Conservation (phyloP, 1,284 basidiomycete species). For the Cystobasidium slooffiae region DNA sequence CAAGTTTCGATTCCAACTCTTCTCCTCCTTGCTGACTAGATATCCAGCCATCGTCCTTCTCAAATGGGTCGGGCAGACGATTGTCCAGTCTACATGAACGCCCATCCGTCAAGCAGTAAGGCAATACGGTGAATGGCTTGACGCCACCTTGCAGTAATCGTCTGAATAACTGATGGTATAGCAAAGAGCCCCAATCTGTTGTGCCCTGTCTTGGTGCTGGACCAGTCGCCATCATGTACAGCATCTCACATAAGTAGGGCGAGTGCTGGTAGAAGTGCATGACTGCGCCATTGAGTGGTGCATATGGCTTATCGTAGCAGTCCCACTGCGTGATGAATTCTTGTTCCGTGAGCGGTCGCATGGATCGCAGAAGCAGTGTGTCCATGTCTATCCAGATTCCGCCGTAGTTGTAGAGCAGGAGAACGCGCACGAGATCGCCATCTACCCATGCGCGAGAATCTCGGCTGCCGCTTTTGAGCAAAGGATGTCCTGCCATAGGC, state of each 20-base stretch:
- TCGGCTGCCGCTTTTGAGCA: constrained; percentile 61
- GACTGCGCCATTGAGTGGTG: constrained; percentile 84
- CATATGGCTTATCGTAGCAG: constrained; percentile 88
- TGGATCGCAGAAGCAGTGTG: constrained; percentile 78
- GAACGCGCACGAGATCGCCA: constrained; percentile 80
- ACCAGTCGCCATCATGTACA: constrained; percentile 80
- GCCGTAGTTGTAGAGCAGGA: constrained; percentile 85
- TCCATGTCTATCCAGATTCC: constrained; percentile 97
- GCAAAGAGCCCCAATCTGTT: constrained; percentile 87
- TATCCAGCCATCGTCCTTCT: constrained; percentile 62
- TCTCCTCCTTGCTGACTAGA: constrained; percentile 61
- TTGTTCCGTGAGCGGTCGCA: constrained; percentile 79
- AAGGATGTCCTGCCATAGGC: constrained; percentile 67
- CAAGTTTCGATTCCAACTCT: constrained; percentile 69
- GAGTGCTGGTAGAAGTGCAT: constrained; percentile 87
- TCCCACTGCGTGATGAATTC: constrained; percentile 94
- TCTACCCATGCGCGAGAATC: constrained; percentile 90
- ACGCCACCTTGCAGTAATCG: constrained; percentile 72
- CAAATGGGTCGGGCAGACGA: constrained; percentile 85
- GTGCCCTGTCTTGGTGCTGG: constrained; percentile 68
- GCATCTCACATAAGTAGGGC: constrained; percentile 91
- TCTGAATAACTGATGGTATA: constrained; percentile 85
- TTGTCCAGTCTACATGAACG: constrained; percentile 87
- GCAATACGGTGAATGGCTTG: constrained; percentile 84
- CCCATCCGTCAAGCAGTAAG: constrained; percentile 89